Percentiles rank a stretch among this genome's conserved stretches.
These are phyloP conservation scores for Closterium sp. DNA, from an alignment of 139 green algal species.

Conservation along the genomic window DNA sequence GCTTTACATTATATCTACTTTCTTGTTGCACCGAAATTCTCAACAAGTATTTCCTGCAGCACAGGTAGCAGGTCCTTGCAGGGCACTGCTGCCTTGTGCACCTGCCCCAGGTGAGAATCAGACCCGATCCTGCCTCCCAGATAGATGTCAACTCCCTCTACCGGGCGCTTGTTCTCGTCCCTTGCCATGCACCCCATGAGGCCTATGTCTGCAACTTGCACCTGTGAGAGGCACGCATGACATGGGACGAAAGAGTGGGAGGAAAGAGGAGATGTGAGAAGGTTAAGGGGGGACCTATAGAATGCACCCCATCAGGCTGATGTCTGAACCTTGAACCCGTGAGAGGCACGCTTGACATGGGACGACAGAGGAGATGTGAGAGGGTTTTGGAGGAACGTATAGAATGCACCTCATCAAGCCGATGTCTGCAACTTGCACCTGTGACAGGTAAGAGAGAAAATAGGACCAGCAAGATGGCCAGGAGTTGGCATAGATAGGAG, in stretches of 20 bases:
- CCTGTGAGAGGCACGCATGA: no score
- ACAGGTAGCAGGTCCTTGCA: conserved; percentile 68
- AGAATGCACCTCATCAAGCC: conserved; percentile 76
- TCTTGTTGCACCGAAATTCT: conserved; percentile 72
- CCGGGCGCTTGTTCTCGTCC: conserved; percentile 70
- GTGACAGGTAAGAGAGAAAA: no score
- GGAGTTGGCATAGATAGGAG: no score
- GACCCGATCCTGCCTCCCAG: conserved; percentile 74
- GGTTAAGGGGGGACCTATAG: background rate
- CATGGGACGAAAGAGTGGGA: no score
- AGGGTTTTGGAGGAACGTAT: background rate
- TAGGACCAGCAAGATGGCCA: no score
- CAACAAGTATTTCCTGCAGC: conserved; percentile 76
- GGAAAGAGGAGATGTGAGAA: background rate
- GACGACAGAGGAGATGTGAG: background rate
- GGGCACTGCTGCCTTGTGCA: conserved; percentile 56
- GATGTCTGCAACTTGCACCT: conserved; percentile 51
- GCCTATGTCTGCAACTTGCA: conserved; percentile 89
- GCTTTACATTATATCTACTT: conserved; percentile 19
- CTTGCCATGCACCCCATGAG: conserved; percentile 81
- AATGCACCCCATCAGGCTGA: background rate
- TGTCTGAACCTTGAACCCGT: conserved; percentile 67
- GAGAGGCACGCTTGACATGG: no score
- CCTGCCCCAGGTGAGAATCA: conserved; percentile 43
- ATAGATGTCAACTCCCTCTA: conserved; percentile 89